Evolutionary conservation across 164 flowering plant species (phyloP), one percentile per base, ranked within the genome.

Genomic region (Vitis vinifera): DNA sequence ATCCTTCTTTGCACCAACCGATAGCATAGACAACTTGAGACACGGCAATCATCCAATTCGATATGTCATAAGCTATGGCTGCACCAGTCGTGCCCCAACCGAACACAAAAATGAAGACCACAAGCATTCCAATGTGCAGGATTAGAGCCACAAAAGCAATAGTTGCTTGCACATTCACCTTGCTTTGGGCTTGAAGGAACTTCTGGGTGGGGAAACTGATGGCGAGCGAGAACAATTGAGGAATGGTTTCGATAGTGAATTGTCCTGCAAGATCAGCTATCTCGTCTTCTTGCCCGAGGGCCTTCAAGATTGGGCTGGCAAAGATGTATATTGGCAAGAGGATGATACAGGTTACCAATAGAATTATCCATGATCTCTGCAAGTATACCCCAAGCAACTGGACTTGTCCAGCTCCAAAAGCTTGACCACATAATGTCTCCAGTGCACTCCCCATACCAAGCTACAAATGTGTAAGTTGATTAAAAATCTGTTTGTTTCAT

Each of bases 391-490:
- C 92, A 3, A 88, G 84, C 84, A 86, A 51, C 66, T 82, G 49
- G 19, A 83, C 65, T 73, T 84, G 77, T 6, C 88, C 88, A 0
- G 92, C 92, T 1, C 92, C 92, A 72, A 73, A 83, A 19, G 92
- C 92, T 71, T 88, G 92, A 5, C 92, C 92, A 51, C 89, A 88
- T 1, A 88, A 81, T 4, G 92, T 88, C 79, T 88, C 92, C 9
- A 83, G 66, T 23, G 92, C 92, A 71, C 90, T 88, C 17, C 90
- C 92, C 92, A 88, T 86, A 2, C 92, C 92, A 68, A 85, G 82
- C 91, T 87, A 64, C 81, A 69, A 23, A 56, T 55, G 31, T 15
- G 13, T 13, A 61, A 55, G 19, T 61, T 2, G 51, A 62, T 47
- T 37, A 0, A 37, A 6, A 37, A 37, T 37, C 44, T 37, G 44